Evolutionary conservation across 768 basidiomycete genomes (phyloP).

Genomic region (Mrakia blollopis): DNA sequence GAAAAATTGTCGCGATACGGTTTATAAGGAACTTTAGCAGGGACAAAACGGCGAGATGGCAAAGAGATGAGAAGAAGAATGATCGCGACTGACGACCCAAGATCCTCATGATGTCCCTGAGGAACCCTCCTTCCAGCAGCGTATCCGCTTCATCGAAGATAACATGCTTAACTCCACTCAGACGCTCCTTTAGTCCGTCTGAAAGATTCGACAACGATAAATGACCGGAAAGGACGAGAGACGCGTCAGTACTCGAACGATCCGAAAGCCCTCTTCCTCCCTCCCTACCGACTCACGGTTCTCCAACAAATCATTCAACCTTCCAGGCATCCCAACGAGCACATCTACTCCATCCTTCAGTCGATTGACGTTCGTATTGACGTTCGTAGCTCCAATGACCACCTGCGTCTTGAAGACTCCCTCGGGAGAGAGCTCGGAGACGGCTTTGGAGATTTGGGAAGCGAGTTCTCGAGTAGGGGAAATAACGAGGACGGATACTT

Average conservation of each 20-base stretch:
- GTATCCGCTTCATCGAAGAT: slow-evolving; percentile 91
- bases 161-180: slow-evolving; percentile 44
- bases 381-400: slow-evolving; percentile 66
- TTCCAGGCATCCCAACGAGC: slow-evolving; percentile 82
- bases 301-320: slow-evolving; percentile 65
- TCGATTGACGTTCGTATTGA: slow-evolving; percentile 65
- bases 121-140: slow-evolving; percentile 85
- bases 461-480: slow-evolving; percentile 87
- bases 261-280: too few relatives aligned
- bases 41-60: too few relatives aligned
- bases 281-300: slow-evolving; percentile 52
- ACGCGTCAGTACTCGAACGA: not conserved
- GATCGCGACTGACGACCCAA: slow-evolving; percentile 37
- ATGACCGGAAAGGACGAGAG: too few relatives aligned
- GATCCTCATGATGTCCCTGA: slow-evolving; percentile 77
- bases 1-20: not conserved
- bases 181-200: slow-evolving; percentile 44
- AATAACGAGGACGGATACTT: slow-evolving; percentile 70
- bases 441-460: slow-evolving; percentile 81
- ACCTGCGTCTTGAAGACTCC: slow-evolving; percentile 53
- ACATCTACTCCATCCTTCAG: slow-evolving; percentile 60
- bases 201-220: not conserved
- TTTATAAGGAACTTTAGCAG: too few relatives aligned
- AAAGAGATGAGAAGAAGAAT: not conserved
- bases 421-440: slow-evolving; percentile 56